These are phyloP conservation scores for Pseudopyrenochaeta lycopersici DNA, from an alignment of 2,329 filamentous ascomycete species.

Conservation along the genomic window DNA sequence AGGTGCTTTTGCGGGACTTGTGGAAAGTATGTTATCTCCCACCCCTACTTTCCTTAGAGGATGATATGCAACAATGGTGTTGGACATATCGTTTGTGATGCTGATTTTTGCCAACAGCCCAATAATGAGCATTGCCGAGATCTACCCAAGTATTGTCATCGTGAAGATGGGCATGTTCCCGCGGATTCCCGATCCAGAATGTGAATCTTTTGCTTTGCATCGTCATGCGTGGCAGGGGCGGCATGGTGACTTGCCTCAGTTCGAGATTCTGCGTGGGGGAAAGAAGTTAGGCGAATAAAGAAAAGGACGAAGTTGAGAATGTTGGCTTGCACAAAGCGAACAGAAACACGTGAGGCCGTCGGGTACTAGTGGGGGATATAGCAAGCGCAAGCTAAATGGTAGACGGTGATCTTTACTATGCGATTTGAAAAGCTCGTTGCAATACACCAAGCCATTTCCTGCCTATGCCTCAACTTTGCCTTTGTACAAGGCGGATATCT, in stretches of 20 bases:
- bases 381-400: too few species aligned
- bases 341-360: background rate
- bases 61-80: background rate
- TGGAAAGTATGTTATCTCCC: constrained; percentile 35
- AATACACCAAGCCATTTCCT: background rate
- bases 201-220: constrained; percentile 56
- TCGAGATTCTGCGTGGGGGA: constrained; percentile 51
- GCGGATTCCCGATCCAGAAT: constrained; percentile 57
- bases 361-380: too few species aligned
- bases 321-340: background rate
- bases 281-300: constrained; percentile 45
- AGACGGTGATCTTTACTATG: too few species aligned
- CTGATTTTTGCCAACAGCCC: constrained; percentile 45
- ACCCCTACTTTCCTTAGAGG: background rate
- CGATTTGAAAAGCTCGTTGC: too few species aligned
- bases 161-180: constrained; percentile 63
- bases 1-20: constrained; percentile 61
- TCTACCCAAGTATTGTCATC: constrained; percentile 54
- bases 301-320: background rate
- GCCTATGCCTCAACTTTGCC: background rate
- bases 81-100: background rate
- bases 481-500: constrained; percentile 20
- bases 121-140: constrained; percentile 55
- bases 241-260: constrained; percentile 50
- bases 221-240: constrained; percentile 56